Evolutionary conservation across 306 rosid species (phyloP), one percentile per base, ranked within the genome.

Genomic region (Fragaria iinumae): DNA sequence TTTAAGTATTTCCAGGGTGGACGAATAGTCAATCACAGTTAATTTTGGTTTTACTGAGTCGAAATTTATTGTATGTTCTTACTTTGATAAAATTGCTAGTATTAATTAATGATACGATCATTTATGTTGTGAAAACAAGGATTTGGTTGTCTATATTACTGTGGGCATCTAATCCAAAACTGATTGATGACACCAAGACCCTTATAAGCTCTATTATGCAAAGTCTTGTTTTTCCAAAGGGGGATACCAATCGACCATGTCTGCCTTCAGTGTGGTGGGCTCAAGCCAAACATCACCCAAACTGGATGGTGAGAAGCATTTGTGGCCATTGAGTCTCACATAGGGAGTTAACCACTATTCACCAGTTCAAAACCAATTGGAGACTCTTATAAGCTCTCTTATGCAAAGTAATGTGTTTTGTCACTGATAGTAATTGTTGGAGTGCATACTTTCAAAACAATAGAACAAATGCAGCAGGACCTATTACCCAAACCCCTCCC

Each of bases 301-400:
- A 60, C 38, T 27, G 67, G 18, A 27, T 23, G 39, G 20, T 0
- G 11, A 11, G 67, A 16, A 25, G 67, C 34, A 27, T 6, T 60
- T 60, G 9, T 60, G 67, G 67, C 18, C 67, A 60, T 60, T 12
- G 39, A 60, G 67, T 10, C 67, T 60, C 67, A 27, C 34, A 60
- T 38, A 0, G 6, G 41, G n/a, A 0, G 39, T 27, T 62, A 62
- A 62, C 8, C 10, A 0, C 67, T 62, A 62, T 2, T 13, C 67
- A 29, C 41, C 67, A 25, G 36, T 13, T 60, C 36, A 13, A 62
- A 29, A 62, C n/a, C 67, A 62, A 62, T 62, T 29, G n/a, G 20
- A 60, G 39, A 62, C 67, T 27, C 9, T 1, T 13, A 13, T 62
- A 62, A 62, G n/a, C 67, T 57, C 34, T 29, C 18, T 29, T 29